Base-by-base conservation (phyloP, 2,329 filamentous ascomycete species). In the Aureobasidium pullulans region DNA sequence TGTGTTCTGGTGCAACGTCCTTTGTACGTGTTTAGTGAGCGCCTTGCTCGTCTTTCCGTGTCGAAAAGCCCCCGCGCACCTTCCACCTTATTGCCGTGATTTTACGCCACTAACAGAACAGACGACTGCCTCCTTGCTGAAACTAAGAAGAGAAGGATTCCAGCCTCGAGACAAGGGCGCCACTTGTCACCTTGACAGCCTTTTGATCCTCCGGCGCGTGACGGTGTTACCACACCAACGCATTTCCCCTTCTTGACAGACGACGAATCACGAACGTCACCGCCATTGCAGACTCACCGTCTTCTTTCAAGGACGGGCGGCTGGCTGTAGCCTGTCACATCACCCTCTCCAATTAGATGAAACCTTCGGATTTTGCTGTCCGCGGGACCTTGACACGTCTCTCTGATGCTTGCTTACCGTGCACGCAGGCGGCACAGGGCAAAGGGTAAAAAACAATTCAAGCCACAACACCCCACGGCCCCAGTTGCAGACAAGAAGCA, bases 301-400 rank as follows among this genome's bases (percentile, higher is more conserved):
- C 29, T 54, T 39, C 29, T 37, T 39, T 23, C 11, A 54, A 54
- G 15, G 10, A 44, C 29, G 50, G 37, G 39, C 39, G 39, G 39
- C 50, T 54, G 39, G 40, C 40, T 34, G 31, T 54, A 23, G 13
- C 39, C 10, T 43, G 19, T 56, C 52, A 34, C 52, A 8, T 42
- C 16, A 37, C 7, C 16, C 29, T 31, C 19, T 36, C 31, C 52
- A 56, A 37, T 46, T n/a, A 56, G 31, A 56, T 46, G 52, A 56
- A 46, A 56, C 48, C 37, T 23, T 40, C 50, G 6, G 13, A 13
- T 29, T 32, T 23, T 32, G 3, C 29, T 54, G 50, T 43, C 50
- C 50, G 50, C 50, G 50, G 52, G 52, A 13, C 52, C 40, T 42
- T 56, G 52, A 46, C 52, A 56, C 40, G 40, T 46, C n/a, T 19